Percentiles rank a stretch among this genome's conserved stretches.
phyloP scores from a whole-genome alignment of 1,139 yeast species.

The Yamadazyma oceani region DNA sequence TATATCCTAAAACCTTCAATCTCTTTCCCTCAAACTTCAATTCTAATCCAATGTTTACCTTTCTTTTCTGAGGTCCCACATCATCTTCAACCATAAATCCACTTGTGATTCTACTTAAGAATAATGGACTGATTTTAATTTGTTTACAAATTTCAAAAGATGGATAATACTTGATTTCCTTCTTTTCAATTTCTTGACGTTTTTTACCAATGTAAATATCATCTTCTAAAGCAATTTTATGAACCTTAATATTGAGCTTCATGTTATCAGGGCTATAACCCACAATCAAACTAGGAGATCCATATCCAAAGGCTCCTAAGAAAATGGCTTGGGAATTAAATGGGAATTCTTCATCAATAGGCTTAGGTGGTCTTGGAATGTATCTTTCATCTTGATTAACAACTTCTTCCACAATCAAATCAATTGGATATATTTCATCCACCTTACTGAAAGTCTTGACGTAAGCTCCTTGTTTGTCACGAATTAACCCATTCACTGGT shows the following conservation, averaged over 20 bases:
- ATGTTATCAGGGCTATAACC: conserved; percentile 57
- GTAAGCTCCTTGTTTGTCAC: conserved; percentile 72
- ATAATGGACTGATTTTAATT: conserved; percentile 58
- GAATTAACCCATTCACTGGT: conserved; percentile 76
- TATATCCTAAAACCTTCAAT: conserved; percentile 84
- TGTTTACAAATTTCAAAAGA: conserved; percentile 65
- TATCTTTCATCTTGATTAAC: conserved; percentile 73
- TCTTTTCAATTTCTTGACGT: conserved; percentile 57
- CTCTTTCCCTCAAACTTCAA: conserved; percentile 79
- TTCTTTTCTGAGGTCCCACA: conserved; percentile 30
- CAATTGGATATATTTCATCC: conserved; percentile 66
- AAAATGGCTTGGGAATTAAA: conserved; percentile 70
- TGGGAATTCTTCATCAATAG: conserved; percentile 84
- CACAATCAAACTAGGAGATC: conserved; percentile 74
- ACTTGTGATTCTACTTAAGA: conserved; percentile 78
- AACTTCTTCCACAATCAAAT: conserved; percentile 76
- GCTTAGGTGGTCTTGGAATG: conserved; percentile 69
- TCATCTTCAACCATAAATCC: conserved; percentile 60
- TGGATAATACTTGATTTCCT: conserved; percentile 60
- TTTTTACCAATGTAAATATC: conserved; percentile 66
- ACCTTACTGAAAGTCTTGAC: conserved; percentile 62
- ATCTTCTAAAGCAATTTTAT: conserved; percentile 47
- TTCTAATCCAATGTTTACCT: conserved; percentile 78
- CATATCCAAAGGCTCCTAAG: conserved; percentile 86
- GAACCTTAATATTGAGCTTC: conserved; percentile 52